Base-by-base conservation (phyloP, 352 stramenopile genomes). In the Phytophthora chlamydospora region DNA sequence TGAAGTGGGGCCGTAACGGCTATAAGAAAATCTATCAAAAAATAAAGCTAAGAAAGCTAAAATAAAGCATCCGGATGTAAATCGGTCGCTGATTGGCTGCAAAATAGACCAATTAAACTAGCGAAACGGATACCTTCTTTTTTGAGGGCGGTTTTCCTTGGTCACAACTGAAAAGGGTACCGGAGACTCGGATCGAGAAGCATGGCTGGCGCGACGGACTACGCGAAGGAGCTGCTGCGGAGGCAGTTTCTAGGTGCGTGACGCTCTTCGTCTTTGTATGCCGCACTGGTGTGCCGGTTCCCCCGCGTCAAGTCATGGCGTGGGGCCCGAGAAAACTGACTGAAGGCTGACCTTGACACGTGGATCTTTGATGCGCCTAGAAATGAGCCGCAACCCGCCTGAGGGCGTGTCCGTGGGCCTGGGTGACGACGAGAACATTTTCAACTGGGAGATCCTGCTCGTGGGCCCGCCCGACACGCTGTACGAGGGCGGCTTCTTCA, bases 401-500 rank as follows among this genome's bases (percentile, higher is more conserved):
- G 97, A 99, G 83, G 93, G 97, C 32, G 96, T 99, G 39, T 99
- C 95, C 3, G 98, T 99, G 24, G 98, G 98, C 11, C 87, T 99
- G 29, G 90, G 85, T 19, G 97, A 99, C 69, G 97, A 99, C 55
- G 93, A 96, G 60, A 99, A 99, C 85, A 92, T 99, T 40, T 99
- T 99, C 75, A 93, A 98, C 56, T 99, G 98, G 98, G 96, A 99
- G 80, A 97, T 99, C 44, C 79, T 99, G 57, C 91, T 99, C 36
- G 97, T 99, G 60, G 98, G 98, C 0, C 94, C 95, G 13, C 87
- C 92, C 2, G 94, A 98, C 64, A 98, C 91, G 48, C 76, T 97
- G 41, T 98, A 98, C 49, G 90, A 99, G 72, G 98, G 97, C 51
- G 98, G 95, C 13, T 99, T 99, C 71, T 99, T 99, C 82, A 98